These are phyloP conservation scores for Acacia concinna DNA, from an alignment of 331 rosid genomes.

Conservation along the genomic window DNA sequence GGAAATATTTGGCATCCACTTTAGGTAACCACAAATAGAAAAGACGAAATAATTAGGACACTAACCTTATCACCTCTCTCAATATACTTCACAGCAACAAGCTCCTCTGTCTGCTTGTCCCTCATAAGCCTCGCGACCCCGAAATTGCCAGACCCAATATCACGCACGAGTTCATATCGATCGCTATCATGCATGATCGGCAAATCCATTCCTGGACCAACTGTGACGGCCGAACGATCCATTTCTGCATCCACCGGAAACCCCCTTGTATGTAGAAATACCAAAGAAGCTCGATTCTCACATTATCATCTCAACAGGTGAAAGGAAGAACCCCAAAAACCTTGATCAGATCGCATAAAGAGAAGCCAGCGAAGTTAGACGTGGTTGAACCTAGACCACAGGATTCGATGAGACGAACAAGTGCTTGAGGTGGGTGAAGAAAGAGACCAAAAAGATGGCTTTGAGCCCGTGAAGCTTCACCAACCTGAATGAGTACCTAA, in stretches of 20 bases:
- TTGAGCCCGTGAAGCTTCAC: constrained; percentile 67
- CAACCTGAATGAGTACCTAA: constrained; percentile 32
- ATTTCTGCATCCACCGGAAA: constrained; percentile 29
- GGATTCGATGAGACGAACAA: constrained; percentile 21
- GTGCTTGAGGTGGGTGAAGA: constrained; percentile 38
- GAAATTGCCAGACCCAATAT: constrained; percentile 92
- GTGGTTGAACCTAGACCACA: constrained; percentile 49
- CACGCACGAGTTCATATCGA: constrained; percentile 83
- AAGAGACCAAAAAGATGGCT: constrained; percentile 36
- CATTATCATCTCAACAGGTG: constrained; percentile 31
- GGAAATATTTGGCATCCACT: background rate
- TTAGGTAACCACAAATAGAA: background rate
- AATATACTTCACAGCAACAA: constrained; percentile 90
- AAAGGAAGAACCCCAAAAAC: constrained; percentile 25
- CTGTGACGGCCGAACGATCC: constrained; percentile 62
- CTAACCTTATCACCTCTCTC: constrained; percentile 99
- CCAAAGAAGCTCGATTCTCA: background rate
- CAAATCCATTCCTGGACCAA: constrained; percentile 78
- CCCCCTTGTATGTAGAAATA: constrained; percentile 27
- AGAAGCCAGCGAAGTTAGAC: constrained; percentile 14
- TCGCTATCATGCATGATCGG: constrained; percentile 94
- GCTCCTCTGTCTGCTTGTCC: constrained; percentile 82
- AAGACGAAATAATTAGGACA: constrained; percentile 18
- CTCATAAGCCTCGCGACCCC: constrained; percentile 96
- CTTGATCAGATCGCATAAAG: constrained; percentile 38